Conservation (phyloP, 2,329 filamentous ascomycete species). For the Penicillium paneum region DNA sequence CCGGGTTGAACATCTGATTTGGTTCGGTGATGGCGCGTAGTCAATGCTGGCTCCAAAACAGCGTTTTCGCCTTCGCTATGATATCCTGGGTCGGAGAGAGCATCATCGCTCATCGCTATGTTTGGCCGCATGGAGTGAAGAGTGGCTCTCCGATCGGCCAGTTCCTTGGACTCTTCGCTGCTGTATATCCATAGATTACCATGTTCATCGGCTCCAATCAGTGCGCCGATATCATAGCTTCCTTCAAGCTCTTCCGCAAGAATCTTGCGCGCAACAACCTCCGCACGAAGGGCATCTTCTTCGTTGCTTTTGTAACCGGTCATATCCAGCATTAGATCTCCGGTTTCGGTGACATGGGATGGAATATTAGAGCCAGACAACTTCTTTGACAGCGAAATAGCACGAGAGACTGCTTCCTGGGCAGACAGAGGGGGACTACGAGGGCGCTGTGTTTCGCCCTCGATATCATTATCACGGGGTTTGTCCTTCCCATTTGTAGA, state of each 20-base stretch:
- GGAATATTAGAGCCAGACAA: slow-evolving; percentile 88
- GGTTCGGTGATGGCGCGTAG: slow-evolving; percentile 52
- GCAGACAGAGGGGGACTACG: slow-evolving; percentile 74
- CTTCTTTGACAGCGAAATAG: slow-evolving; percentile 79
- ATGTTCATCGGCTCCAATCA: slow-evolving; percentile 92
- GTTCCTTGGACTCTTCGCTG: slow-evolving; percentile 92
- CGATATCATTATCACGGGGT: slow-evolving; percentile 15
- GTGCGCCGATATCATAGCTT: slow-evolving; percentile 90
- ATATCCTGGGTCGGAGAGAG: slow-evolving; percentile 88
- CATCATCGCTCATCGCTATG: slow-evolving; percentile 65
- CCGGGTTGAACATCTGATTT: slow-evolving; percentile 69
- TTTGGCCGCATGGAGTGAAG: slow-evolving; percentile 52
- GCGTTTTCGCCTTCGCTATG: slow-evolving; percentile 78
- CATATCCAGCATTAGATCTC: slow-evolving; percentile 98
- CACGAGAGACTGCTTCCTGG: slow-evolving; percentile 75
- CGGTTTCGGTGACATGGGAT: slow-evolving; percentile 83
- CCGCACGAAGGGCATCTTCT: slow-evolving; percentile 84
- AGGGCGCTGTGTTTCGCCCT: slow-evolving; percentile 49
- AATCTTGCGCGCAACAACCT: slow-evolving; percentile 89
- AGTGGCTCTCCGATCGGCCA: slow-evolving; percentile 65
- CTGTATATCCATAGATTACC: slow-evolving; percentile 99
- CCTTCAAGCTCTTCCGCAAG: slow-evolving; percentile 89
- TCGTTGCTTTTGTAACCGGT: slow-evolving; percentile 93
- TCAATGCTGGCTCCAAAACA: slow-evolving; percentile 61
- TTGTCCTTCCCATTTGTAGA: slow-evolving; percentile 13